These are phyloP conservation scores for Puccinia brachypodii DNA, from an alignment of 1,284 basidiomycete genomes.

Conservation along the genomic window DNA sequence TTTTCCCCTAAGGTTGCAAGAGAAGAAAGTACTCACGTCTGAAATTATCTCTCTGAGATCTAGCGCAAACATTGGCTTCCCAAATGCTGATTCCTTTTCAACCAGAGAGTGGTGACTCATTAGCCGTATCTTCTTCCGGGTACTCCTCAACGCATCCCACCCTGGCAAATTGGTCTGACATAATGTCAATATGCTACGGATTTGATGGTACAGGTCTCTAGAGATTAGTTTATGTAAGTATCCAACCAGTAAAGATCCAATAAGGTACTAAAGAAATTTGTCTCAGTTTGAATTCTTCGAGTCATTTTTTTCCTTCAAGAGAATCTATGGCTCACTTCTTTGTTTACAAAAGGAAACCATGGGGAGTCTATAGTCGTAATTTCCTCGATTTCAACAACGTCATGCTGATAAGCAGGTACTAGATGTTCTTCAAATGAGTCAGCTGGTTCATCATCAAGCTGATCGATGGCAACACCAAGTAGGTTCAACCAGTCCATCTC, in stretches of 20 bases:
- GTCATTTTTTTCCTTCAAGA: not conserved
- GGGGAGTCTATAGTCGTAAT: not conserved
- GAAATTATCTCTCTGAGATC: not conserved
- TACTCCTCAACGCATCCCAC: not conserved
- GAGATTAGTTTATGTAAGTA: constrained; percentile 6
- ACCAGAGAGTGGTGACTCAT: not conserved
- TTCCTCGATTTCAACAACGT: not conserved
- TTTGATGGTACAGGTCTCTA: not conserved
- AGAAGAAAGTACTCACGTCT: not conserved
- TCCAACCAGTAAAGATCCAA: constrained; percentile 1
- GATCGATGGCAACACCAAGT: not conserved
- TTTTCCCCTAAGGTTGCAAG: not conserved
- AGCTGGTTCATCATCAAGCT: not conserved
- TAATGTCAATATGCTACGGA: too few species aligned
- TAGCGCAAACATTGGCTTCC: not conserved
- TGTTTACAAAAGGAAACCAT: not conserved
- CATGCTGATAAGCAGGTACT: not conserved
- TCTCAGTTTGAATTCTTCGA: not conserved
- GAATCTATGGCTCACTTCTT: not conserved
- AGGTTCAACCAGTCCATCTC: not conserved
- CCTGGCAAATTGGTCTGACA: too few species aligned
- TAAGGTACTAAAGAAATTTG: not conserved
- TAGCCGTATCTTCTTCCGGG: not conserved
- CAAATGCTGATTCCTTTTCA: not conserved
- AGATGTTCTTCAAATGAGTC: not conserved